phyloP scores from a whole-genome alignment of 768 basidiomycete genomes.

The Pholiota conissans region DNA sequence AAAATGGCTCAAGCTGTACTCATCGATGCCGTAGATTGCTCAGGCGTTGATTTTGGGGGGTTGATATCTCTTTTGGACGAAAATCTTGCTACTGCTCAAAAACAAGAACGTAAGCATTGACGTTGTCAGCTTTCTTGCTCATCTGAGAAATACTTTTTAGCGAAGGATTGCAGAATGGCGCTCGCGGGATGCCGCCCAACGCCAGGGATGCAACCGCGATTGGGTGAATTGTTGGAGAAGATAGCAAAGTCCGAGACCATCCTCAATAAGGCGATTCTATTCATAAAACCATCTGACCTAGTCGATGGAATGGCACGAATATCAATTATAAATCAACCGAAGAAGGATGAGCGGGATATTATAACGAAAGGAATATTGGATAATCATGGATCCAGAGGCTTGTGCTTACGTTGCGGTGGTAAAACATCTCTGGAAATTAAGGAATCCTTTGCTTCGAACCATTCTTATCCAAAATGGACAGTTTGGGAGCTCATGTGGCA shows the following conservation, averaged over 20 bases:
- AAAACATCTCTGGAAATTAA: constrained; percentile 42
- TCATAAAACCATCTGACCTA: constrained; percentile 73
- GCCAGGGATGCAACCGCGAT: constrained; percentile 38
- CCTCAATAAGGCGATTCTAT: constrained; percentile 67
- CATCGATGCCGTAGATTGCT: constrained; percentile 61
- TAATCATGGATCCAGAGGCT: constrained; percentile 34
- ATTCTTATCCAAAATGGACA: constrained; percentile 45
- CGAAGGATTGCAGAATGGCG: constrained; percentile 47
- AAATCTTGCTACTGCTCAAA: constrained; percentile 30
- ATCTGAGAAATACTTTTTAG: constrained; percentile 31
- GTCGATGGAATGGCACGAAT: constrained; percentile 57
- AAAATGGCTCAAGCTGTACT: constrained; percentile 65
- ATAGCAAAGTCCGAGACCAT: constrained; percentile 45
- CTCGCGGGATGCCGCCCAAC: constrained; percentile 64
- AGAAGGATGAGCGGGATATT: constrained; percentile 53
- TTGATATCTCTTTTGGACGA: constrained; percentile 49
- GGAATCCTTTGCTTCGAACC: constrained; percentile 20
- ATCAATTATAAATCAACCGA: constrained; percentile 31
- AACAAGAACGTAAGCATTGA: constrained; percentile 32
- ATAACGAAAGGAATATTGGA: constrained; percentile 59
- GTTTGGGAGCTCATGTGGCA: constrained; percentile 68
- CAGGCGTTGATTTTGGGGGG: constrained; percentile 59
- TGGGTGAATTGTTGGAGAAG: constrained; percentile 44
- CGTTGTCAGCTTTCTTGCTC: background rate
- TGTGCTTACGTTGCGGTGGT: constrained; percentile 67